A percentile compares a stretch with the other conserved stretches of the same genome.
These are phyloP conservation scores for Vitis riparia DNA, from an alignment of 164 flowering plant genomes.

Conservation along the genomic window DNA sequence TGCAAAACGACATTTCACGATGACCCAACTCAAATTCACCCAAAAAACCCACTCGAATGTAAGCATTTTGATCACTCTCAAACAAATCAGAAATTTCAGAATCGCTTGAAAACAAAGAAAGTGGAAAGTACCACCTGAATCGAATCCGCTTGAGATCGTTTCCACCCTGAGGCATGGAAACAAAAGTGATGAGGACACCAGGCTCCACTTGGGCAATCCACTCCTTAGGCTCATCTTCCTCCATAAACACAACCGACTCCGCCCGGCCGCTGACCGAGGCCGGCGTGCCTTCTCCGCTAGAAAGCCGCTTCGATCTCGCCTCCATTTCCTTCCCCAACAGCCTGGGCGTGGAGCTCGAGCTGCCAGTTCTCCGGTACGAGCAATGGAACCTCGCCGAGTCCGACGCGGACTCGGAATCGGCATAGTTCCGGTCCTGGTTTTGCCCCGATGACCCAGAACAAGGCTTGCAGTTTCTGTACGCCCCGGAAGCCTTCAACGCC, in stretches of 20 bases:
- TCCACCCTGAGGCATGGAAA: slow-evolving; percentile 79
- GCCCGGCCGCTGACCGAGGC: slow-evolving; percentile 68
- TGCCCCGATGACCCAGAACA: slow-evolving; percentile 60
- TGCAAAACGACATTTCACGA: neutral
- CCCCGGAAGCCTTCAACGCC: slow-evolving; percentile 91
- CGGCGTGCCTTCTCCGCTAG: slow-evolving; percentile 87
- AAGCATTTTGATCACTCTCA: slow-evolving; percentile 9
- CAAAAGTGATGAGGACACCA: slow-evolving; percentile 88
- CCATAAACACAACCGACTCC: slow-evolving; percentile 67
- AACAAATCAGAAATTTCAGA: slow-evolving; percentile 22
- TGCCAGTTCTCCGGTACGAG: slow-evolving; percentile 64
- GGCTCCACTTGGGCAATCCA: slow-evolving; percentile 99
- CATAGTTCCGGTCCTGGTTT: slow-evolving; percentile 37
- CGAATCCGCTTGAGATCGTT: slow-evolving; percentile 93
- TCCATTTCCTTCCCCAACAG: slow-evolving; percentile 80
- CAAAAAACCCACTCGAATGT: neutral
- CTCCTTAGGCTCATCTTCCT: slow-evolving; percentile 88
- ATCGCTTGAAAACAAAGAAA: slow-evolving; percentile 5
- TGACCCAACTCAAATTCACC: neutral
- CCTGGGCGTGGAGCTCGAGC: slow-evolving; percentile 64
- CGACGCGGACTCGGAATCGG: slow-evolving; percentile 64
- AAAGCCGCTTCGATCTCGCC: slow-evolving; percentile 57
- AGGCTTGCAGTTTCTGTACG: slow-evolving; percentile 85
- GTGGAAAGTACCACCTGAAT: slow-evolving; percentile 60
- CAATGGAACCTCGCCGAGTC: slow-evolving; percentile 65